A percentile compares a stretch with the other conserved stretches of the same genome.
Conservation (phyloP, 2,329 filamentous ascomycete genomes). For the Chaetomium strumarium region DNA sequence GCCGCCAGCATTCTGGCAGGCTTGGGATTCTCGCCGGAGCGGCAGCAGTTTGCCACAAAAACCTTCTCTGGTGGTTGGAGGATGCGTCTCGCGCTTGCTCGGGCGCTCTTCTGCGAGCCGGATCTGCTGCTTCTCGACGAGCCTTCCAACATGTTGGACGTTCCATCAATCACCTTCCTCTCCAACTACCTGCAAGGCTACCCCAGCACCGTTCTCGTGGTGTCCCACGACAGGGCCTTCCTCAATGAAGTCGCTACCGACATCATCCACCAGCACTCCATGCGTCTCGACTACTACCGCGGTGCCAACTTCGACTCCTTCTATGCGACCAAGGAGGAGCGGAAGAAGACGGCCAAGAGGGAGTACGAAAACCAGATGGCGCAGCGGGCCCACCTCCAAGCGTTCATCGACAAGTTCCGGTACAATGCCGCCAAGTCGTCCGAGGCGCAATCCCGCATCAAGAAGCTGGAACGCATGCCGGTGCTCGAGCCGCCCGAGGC, state of each 20-base stretch:
- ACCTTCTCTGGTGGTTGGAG: conserved; percentile 99
- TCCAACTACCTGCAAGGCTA: conserved; percentile 92
- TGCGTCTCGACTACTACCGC: conserved; percentile 97
- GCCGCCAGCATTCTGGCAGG: conserved; percentile 94
- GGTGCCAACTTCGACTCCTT: conserved; percentile 95
- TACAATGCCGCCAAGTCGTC: conserved; percentile 99
- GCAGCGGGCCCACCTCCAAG: conserved; percentile 85
- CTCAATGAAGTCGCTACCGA: conserved; percentile 98
- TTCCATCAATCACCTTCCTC: conserved; percentile 98
- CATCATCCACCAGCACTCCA: conserved; percentile 97
- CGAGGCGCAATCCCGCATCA: conserved; percentile 96
- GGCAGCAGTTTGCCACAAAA: conserved; percentile 88
- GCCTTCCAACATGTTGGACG: conserved; percentile 99
- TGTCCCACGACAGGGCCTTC: conserved; percentile 98
- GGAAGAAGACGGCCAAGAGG: conserved; percentile 90
- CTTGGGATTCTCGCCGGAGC: conserved; percentile 90
- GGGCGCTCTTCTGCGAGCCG: conserved; percentile 96
- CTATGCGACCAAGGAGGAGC: conserved; percentile 95
- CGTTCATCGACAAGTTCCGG: conserved; percentile 99
- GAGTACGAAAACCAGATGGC: conserved; percentile 99
- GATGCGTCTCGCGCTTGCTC: conserved; percentile 91
- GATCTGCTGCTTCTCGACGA: conserved; percentile 95
- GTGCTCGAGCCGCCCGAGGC: conserved; percentile 82
- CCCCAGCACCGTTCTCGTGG: conserved; percentile 89
- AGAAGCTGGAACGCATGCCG: conserved; percentile 97